Evolutionary conservation across 176 grass and related monocot genomes (phyloP).

Genomic region (Avena eriantha): DNA sequence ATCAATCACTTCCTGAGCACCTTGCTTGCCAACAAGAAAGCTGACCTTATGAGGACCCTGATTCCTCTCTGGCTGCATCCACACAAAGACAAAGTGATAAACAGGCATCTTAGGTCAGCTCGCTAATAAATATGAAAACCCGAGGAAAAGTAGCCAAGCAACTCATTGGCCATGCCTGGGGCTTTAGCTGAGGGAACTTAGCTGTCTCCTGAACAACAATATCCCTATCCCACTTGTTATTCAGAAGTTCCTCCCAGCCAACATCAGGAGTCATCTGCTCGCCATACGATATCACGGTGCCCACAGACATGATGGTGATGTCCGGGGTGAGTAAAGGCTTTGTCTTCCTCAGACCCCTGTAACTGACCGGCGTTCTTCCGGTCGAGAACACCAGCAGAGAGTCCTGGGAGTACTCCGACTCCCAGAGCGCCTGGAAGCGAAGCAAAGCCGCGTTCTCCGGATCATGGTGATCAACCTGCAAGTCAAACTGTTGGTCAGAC

Average conservation of each 20-base stretch:
- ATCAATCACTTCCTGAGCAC: slow-evolving; percentile 67
- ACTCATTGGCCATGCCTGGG: slow-evolving; percentile 59
- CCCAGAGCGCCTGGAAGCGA: slow-evolving; percentile 78
- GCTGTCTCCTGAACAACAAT: slow-evolving; percentile 79
- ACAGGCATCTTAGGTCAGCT: slow-evolving; percentile 24
- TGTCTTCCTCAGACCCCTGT: slow-evolving; percentile 71
- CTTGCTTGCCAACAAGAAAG: slow-evolving; percentile 69
- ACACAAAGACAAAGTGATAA: not conserved
- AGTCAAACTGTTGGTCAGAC: not conserved
- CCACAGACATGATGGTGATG: slow-evolving; percentile 94
- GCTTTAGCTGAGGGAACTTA: slow-evolving; percentile 69
- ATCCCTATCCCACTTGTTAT: slow-evolving; percentile 77
- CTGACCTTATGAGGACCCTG: slow-evolving; percentile 92
- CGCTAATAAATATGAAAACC: not conserved
- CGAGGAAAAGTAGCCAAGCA: slow-evolving; percentile 8
- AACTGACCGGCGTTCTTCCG: slow-evolving; percentile 74
- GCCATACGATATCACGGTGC: slow-evolving; percentile 89
- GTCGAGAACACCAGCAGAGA: slow-evolving; percentile 88
- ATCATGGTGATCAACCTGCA: slow-evolving; percentile 82
- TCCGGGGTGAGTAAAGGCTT: slow-evolving; percentile 89
- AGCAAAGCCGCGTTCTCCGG: slow-evolving; percentile 74
- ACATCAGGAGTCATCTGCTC: slow-evolving; percentile 85
- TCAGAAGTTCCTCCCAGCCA: slow-evolving; percentile 70
- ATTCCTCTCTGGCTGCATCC: slow-evolving; percentile 69
- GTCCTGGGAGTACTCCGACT: slow-evolving; percentile 69